A percentile compares a stretch with the other conserved stretches of the same genome.
These are phyloP conservation scores for Paramyrothecium sp. DNA, from an alignment of 2,329 filamentous ascomycete species.

Conservation along the genomic window DNA sequence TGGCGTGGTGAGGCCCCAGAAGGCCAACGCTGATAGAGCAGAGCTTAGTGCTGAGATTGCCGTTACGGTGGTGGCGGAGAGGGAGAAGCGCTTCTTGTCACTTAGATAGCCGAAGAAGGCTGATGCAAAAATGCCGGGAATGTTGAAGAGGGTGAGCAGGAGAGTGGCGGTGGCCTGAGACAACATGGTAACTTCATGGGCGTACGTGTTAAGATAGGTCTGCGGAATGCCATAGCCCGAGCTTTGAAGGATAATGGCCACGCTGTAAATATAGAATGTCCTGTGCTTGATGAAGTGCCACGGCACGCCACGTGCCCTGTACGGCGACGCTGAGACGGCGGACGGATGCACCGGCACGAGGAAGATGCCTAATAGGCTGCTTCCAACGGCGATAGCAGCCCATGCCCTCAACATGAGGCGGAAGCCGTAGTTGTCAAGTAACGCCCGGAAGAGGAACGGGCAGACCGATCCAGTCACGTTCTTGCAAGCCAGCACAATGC, in stretches of 20 bases:
- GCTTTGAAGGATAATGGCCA: conserved; percentile 10
- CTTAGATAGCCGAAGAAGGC: conserved; percentile 11
- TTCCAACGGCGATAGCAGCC: conserved; percentile 9
- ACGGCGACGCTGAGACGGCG: not conserved
- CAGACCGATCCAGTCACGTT: conserved; percentile 10
- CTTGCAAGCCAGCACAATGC: conserved; percentile 13
- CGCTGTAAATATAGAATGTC: conserved; percentile 9
- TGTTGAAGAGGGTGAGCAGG: conserved; percentile 11
- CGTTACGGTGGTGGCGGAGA: conserved; percentile 6
- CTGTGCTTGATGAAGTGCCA: conserved; percentile 8
- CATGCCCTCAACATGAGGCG: conserved; percentile 7
- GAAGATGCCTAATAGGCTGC: conserved; percentile 6
- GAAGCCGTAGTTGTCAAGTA: conserved; percentile 12
- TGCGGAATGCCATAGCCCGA: conserved; percentile 13
- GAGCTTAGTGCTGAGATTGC: conserved; percentile 8
- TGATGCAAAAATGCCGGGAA: conserved; percentile 9
- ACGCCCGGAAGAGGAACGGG: conserved; percentile 10
- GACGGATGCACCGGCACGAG: conserved; percentile 8
- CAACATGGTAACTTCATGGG: conserved; percentile 5
- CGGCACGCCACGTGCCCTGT: conserved; percentile 3
- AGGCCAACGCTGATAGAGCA: conserved; percentile 9
- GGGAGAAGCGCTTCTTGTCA: conserved; percentile 7
- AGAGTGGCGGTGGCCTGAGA: conserved; percentile 11
- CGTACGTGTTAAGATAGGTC: conserved; percentile 14
- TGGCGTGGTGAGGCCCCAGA: conserved; percentile 12